Percentiles rank a stretch among this genome's conserved stretches.
These are phyloP conservation scores for Collybia sp. DNA, from an alignment of 768 basidiomycete species.

Conservation along the genomic window DNA sequence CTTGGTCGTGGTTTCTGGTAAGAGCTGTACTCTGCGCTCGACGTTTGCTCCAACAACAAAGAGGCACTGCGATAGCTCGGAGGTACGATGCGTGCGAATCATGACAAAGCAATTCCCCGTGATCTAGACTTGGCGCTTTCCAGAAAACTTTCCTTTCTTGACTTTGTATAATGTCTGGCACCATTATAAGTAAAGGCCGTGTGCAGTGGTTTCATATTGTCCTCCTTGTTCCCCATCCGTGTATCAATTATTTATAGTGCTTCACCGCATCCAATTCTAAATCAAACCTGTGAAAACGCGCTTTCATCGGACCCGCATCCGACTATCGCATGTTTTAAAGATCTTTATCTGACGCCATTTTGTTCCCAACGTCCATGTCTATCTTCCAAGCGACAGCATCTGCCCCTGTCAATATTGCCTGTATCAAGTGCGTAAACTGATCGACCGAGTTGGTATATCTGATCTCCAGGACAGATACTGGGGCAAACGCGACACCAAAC, in stretches of 20 bases:
- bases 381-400: slow-evolving; percentile 83
- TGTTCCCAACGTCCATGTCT: slow-evolving; percentile 36
- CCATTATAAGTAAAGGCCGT: too few relatives aligned
- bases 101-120: slow-evolving; percentile 10
- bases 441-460: slow-evolving; percentile 2
- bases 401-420: slow-evolving; percentile 97
- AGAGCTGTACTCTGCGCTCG: slow-evolving; percentile 11
- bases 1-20: not conserved
- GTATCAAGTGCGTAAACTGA: slow-evolving; percentile 73
- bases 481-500: slow-evolving; percentile 95
- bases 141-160: too few relatives aligned
- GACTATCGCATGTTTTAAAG: too few relatives aligned
- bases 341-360: too few relatives aligned
- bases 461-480: slow-evolving; percentile 67
- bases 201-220: too few relatives aligned
- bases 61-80: slow-evolving; percentile 11
- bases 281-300: too few relatives aligned
- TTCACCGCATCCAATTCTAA: too few relatives aligned
- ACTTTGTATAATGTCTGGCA: too few relatives aligned
- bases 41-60: slow-evolving; percentile 14
- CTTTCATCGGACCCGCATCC: too few relatives aligned
- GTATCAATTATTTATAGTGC: too few relatives aligned
- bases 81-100: slow-evolving; percentile 10
- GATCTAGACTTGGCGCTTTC: not conserved
- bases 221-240: too few relatives aligned